Base-by-base conservation (phyloP, 2,329 filamentous ascomycete species). In the Colletotrichum costaricense region DNA sequence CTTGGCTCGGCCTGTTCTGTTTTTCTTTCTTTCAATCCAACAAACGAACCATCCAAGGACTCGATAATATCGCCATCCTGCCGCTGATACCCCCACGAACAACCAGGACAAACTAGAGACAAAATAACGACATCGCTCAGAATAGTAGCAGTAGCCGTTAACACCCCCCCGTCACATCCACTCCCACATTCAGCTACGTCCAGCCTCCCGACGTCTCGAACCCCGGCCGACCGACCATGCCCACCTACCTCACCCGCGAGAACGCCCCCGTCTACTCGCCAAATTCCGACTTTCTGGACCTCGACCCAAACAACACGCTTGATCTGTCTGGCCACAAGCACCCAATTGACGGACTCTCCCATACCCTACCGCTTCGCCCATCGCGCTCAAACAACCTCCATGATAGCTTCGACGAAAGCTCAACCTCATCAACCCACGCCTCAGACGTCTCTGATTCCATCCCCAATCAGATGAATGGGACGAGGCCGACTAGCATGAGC, bases 341-440 rank as follows among this genome's bases (percentile, higher is more conserved):
- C 71, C 79, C 78, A 72, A 76, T 82, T 72, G 79, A 84, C 80
- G 81, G 79, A 77, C 78, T 80, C 76, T 78, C 79, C 54, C 72
- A 75, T 59, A 62, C 65, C 57, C 33, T 75, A 57, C 67, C 58
- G 76, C 79, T 77, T 83, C 82, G 76, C 80, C 79, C 78, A 84
- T 79, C 77, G 86, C 80, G 80, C 77, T 81, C 87, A 76, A 84
- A 85, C 78, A 84, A 84, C 69, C 84, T 85, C 78, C 84, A 86
- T 82, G 86, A 88, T 77, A 87, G 83, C 82, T 88, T 88, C 79
- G 87, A 89, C 85, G 88, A 86, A 77, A 86, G 84, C 79, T 88
- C 88, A 71, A 85, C 87, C 75, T 85, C 86, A 59, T 90, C 88
- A 70, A 87, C 86, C 19, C 85, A 86, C 80, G 86, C 86, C 74